Conservation (phyloP, 345 rosid genomes). For the Lepidium didymum region DNA sequence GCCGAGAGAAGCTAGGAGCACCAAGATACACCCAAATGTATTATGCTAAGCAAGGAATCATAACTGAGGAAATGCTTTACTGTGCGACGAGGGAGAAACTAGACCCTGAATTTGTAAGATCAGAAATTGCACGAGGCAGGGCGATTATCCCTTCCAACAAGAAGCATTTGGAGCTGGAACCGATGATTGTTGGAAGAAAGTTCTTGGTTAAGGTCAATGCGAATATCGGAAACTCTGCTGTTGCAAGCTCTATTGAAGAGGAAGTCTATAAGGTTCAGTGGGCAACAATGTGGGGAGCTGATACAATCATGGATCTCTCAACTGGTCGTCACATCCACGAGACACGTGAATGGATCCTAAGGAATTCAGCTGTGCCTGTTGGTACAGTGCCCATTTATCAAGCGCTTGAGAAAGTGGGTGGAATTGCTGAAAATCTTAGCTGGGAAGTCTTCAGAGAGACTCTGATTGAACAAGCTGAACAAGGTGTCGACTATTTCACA, state of each 20-base stretch:
- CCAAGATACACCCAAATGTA: constrained; percentile 97
- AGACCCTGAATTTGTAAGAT: constrained; percentile 92
- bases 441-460: constrained; percentile 96
- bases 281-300: constrained; percentile 99
- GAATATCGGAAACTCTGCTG: constrained; percentile 93
- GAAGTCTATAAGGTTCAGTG: constrained; percentile 99
- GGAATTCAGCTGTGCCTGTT: constrained; percentile 94
- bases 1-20: constrained; percentile 62
- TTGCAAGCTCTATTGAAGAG: constrained; percentile 95
- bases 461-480: constrained; percentile 94
- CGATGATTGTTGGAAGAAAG: constrained; percentile 91
- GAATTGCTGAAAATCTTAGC: constrained; percentile 86
- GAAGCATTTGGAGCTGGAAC: constrained; percentile 91
- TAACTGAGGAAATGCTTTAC: constrained; percentile 92
- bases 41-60: constrained; percentile 92
- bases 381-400: constrained; percentile 98
- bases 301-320: constrained; percentile 97
- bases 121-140: constrained; percentile 94
- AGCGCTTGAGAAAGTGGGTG: constrained; percentile 93
- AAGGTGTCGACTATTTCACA: constrained; percentile 97
- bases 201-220: constrained; percentile 98
- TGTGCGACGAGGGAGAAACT: constrained; percentile 94
- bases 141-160: constrained; percentile 99
- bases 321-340: constrained; percentile 98
- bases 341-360: constrained; percentile 93